Conservation (phyloP, 1,139 yeast species). For the Saccharomyces hybrid region DNA sequence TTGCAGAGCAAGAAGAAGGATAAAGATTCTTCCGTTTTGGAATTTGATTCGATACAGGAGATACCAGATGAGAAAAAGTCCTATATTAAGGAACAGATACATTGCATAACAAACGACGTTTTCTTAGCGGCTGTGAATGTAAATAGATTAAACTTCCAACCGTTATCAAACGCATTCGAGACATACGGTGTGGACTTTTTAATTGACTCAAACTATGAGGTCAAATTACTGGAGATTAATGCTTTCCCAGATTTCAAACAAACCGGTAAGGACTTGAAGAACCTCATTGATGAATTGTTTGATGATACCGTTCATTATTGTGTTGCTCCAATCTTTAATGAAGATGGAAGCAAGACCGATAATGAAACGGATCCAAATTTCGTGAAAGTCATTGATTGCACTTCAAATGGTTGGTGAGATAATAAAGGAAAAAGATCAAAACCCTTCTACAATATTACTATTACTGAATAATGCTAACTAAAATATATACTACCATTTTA, state of each 20-base stretch:
- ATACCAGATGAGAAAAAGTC: slow-evolving; percentile 36
- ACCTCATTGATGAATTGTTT: slow-evolving; percentile 54
- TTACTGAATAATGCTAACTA: neutral
- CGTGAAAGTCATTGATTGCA: slow-evolving; percentile 36
- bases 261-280: slow-evolving; percentile 72
- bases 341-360: slow-evolving; percentile 6
- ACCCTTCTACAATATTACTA: neutral
- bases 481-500: neutral
- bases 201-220: slow-evolving; percentile 49
- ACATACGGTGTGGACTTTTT: slow-evolving; percentile 83
- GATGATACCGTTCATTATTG: slow-evolving; percentile 39
- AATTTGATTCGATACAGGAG: slow-evolving; percentile 55
- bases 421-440: neutral
- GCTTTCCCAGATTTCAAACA: slow-evolving; percentile 96
- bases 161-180: slow-evolving; percentile 74
- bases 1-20: slow-evolving; percentile 50
- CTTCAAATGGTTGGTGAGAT: slow-evolving; percentile 31
- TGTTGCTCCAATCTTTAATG: slow-evolving; percentile 37
- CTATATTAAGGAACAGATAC: slow-evolving; percentile 47
- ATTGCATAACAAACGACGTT: slow-evolving; percentile 57
- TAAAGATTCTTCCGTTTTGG: slow-evolving; percentile 49
- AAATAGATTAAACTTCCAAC: slow-evolving; percentile 85
- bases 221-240: slow-evolving; percentile 72
- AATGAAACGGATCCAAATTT: slow-evolving; percentile 22
- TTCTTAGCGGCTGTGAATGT: slow-evolving; percentile 76